Evolutionary conservation across 495 filamentous ascomycete species (phyloP), one percentile per base, ranked within the genome.

Genomic region (Tuber brumale): DNA sequence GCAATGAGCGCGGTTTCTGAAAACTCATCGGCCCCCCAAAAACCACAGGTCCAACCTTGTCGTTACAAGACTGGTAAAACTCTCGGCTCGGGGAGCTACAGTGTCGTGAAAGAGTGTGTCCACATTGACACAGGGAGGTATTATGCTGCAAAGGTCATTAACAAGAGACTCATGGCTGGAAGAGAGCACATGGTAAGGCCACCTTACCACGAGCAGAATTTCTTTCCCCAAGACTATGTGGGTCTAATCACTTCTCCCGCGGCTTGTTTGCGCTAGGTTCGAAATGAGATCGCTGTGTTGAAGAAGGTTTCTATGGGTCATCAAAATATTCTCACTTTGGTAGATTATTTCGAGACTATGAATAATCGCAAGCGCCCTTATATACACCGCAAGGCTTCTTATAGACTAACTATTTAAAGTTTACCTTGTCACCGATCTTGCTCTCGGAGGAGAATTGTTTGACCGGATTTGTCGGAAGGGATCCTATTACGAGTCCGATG

Each of bases 331-430:
- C 85, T 99, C 75, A 99, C 95, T 27, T 87, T 99, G 74, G 95
- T 98, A 79, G 95, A 99, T 85, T 99, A 99, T 84, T 99, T 99
- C 82, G 95, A 99, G 86, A 99, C 95, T 12, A 95, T 97, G 93
- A 98, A 99, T 85, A 98, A 99, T 84, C 87, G 91, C 93, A 85
- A 72, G 87, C 84, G 12, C 39, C 45, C 45, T 37, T 69, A 23
- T 14, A 42, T 31, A 66, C 27, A 9, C 57, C 12, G 31, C 14
- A 6, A 0, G 57, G n/a, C n/a, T 10, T 66, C 12, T 66, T 16
- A 66, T 31, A 31, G 12, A 66, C 57, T 66, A 31, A 66, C 57
- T 66, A 66, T 66, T 66, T 66, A 31, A 66, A 93, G 91, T 99
- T 72, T 99, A 99, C 84, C 89, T 99, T 46, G 96, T 99, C 57